phyloP scores from a whole-genome alignment of 2,329 filamentous ascomycete species.

The Phialophora verrucosa region DNA sequence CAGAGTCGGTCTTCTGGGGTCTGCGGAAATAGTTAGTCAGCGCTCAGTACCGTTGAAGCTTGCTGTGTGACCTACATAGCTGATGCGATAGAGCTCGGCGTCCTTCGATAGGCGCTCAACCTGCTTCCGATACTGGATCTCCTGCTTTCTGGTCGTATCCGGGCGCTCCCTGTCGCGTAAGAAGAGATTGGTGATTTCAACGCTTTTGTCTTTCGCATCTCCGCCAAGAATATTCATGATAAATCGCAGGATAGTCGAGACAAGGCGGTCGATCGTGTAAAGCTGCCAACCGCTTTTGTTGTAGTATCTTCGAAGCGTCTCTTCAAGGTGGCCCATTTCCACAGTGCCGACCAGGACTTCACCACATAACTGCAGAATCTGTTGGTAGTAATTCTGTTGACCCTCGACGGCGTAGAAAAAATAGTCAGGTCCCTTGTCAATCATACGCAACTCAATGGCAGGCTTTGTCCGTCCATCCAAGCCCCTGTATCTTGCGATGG shows the following conservation, averaged over 20 bases:
- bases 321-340: constrained; percentile 83
- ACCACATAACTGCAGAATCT: constrained; percentile 83
- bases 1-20: constrained; percentile 71
- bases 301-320: constrained; percentile 89
- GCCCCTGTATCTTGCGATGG: constrained; percentile 72
- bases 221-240: constrained; percentile 69
- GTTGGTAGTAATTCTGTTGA: constrained; percentile 78
- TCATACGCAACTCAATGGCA: constrained; percentile 80
- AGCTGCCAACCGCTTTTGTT: constrained; percentile 88
- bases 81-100: constrained; percentile 85
- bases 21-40: constrained; percentile 52
- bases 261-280: constrained; percentile 89
- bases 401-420: constrained; percentile 73
- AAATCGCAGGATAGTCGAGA: constrained; percentile 77
- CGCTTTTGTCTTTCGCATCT: constrained; percentile 90
- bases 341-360: constrained; percentile 82
- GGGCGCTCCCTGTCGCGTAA: constrained; percentile 79
- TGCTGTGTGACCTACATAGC: constrained; percentile 72
- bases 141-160: constrained; percentile 85
- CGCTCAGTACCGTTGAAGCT: constrained; percentile 1
- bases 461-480: constrained; percentile 64
- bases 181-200: constrained; percentile 87
- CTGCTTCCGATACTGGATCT: constrained; percentile 88
- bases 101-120: constrained; percentile 94
- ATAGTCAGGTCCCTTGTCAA: constrained; percentile 74